Evolutionary conservation across 306 rosid genomes (phyloP).

Genomic region (Ceratonia siliqua): DNA sequence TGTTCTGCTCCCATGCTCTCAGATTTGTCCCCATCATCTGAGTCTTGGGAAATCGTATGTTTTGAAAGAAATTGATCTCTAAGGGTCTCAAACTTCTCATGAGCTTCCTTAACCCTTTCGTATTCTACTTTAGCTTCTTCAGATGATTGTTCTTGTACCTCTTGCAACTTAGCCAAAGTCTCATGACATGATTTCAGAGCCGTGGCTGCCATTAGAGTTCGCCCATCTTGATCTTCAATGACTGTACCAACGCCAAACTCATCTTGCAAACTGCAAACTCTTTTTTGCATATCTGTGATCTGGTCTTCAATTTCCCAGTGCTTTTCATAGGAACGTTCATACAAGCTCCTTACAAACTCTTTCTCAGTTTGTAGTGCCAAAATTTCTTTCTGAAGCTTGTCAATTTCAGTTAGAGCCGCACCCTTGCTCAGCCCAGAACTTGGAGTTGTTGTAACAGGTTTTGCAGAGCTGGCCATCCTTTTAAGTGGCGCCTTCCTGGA

Average conservation of each 20-base stretch:
- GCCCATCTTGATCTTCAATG: slow-evolving; percentile 77
- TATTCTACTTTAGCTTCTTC: slow-evolving; percentile 69
- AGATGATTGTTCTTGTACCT: slow-evolving; percentile 54
- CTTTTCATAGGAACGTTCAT: slow-evolving; percentile 64
- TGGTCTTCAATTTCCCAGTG: slow-evolving; percentile 76
- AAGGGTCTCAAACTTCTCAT: slow-evolving; percentile 56
- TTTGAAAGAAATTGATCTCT: slow-evolving; percentile 54
- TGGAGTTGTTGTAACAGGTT: slow-evolving; percentile 8
- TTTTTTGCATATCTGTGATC: slow-evolving; percentile 62
- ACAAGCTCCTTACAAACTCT: slow-evolving; percentile 92
- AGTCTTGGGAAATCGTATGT: slow-evolving; percentile 13
- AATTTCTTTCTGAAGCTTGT: slow-evolving; percentile 75
- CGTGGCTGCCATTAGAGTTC: slow-evolving; percentile 76
- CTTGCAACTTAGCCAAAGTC: slow-evolving; percentile 57
- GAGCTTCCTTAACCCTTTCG: slow-evolving; percentile 54
- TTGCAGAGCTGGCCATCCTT: slow-evolving; percentile 39
- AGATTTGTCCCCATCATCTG: slow-evolving; percentile 1
- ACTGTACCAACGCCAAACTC: slow-evolving; percentile 72
- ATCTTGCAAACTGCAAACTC: slow-evolving; percentile 66
- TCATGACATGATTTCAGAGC: slow-evolving; percentile 82
- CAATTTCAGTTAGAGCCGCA: slow-evolving; percentile 66
- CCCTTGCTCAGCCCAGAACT: slow-evolving; percentile 57
- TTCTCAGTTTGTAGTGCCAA: slow-evolving; percentile 79
- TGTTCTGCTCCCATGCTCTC: slow-evolving; percentile 26
- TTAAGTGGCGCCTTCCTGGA: slow-evolving; percentile 48